These are phyloP conservation scores for Pterocarpus macrocarpus DNA, from an alignment of 306 rosid species.

Conservation along the genomic window DNA sequence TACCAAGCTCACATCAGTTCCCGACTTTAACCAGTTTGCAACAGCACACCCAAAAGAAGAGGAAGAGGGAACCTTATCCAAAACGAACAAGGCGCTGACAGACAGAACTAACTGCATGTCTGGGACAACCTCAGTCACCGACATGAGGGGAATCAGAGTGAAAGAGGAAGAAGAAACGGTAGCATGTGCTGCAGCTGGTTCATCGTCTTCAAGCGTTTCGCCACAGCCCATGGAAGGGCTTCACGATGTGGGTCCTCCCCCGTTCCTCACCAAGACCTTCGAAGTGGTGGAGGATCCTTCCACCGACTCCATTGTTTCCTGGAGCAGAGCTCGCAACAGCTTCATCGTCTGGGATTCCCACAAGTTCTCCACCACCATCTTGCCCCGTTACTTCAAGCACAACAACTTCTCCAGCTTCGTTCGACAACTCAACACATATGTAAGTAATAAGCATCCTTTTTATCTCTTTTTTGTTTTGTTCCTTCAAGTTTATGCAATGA, in stretches of 20 bases:
- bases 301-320: conserved; percentile 82
- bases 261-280: conserved; percentile 86
- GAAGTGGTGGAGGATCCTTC: conserved; percentile 96
- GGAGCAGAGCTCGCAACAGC: conserved; percentile 91
- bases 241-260: conserved; percentile 89
- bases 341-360: conserved; percentile 92
- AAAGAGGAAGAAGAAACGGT: conserved; percentile 72
- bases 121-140: not conserved
- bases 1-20: too few species aligned
- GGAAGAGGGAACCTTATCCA: too few species aligned
- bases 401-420: conserved; percentile 92
- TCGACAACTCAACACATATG: conserved; percentile 97
- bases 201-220: conserved; percentile 53
- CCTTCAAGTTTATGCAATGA: not conserved
- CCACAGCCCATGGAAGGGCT: conserved; percentile 88
- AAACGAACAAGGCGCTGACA: too few species aligned
- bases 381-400: conserved; percentile 96
- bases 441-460: conserved; percentile 45
- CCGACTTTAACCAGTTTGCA: too few species aligned
- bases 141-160: conserved; percentile 56
- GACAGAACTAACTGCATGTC: too few species aligned
- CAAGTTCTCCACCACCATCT: conserved; percentile 69
- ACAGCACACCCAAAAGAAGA: too few species aligned
- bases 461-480: too few species aligned
- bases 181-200: conserved; percentile 41